Conservation (phyloP, 1,284 basidiomycete genomes). For the Apiotrichum porosum region DNA sequence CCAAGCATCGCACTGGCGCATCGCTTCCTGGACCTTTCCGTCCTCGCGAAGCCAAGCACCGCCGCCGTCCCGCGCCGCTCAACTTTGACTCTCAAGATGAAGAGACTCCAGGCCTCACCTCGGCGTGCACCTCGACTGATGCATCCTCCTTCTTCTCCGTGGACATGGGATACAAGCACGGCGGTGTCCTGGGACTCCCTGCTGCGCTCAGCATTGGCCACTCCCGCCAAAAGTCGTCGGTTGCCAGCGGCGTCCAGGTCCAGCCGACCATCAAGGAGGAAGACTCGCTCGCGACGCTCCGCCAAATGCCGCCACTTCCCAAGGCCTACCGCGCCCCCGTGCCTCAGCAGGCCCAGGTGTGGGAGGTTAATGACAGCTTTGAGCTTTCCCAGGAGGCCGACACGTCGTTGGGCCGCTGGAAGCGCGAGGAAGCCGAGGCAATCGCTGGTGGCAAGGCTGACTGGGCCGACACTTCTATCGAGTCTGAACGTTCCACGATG, state of each 20-base stretch:
- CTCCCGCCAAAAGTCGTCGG: constrained; percentile 32
- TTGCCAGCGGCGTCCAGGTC: constrained; percentile 18
- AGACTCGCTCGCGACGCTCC: constrained; percentile 31
- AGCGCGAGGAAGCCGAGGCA: constrained; percentile 29
- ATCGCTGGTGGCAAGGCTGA: constrained; percentile 19
- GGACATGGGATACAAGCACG: constrained; percentile 29
- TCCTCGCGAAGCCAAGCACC: background rate
- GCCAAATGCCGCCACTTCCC: no score
- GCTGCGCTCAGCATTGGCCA: constrained; percentile 23
- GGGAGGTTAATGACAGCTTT: background rate
- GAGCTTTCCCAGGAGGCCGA: constrained; percentile 1
- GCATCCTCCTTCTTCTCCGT: constrained; percentile 34
- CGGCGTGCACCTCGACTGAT: constrained; percentile 26
- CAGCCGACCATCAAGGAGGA: constrained; percentile 41
- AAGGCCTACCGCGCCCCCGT: background rate
- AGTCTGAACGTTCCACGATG: background rate
- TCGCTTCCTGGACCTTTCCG: background rate
- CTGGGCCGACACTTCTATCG: constrained; percentile 18
- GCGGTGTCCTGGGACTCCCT: constrained; percentile 2
- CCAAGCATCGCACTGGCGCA: background rate
- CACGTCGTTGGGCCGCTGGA: constrained; percentile 24
- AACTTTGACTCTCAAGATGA: constrained; percentile 10
- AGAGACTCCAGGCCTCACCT: constrained; percentile 34
- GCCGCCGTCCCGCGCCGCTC: constrained; percentile 28
- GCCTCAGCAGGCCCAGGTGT: background rate